phyloP scores from a whole-genome alignment of 2,329 filamentous ascomycete species.

The Microcera coccophila region DNA sequence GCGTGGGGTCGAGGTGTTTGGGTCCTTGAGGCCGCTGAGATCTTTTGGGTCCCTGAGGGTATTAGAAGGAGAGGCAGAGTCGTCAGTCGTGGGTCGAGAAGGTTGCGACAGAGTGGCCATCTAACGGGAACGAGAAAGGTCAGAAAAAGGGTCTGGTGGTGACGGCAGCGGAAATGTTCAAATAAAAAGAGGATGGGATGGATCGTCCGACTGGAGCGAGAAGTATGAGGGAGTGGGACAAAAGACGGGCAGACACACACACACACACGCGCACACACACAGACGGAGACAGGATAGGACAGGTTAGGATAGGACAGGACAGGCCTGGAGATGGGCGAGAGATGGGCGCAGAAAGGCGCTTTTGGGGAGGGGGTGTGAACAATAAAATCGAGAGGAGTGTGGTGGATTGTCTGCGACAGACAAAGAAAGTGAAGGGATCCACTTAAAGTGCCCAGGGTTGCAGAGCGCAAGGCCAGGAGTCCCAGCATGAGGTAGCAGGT shows the following conservation, averaged over 20 bases:
- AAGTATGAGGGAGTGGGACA: slow-evolving; percentile 17
- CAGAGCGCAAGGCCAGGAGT: too few species aligned
- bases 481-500: slow-evolving; percentile 6
- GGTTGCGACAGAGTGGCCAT: slow-evolving; percentile 43
- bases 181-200: slow-evolving; percentile 30
- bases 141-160: slow-evolving; percentile 27
- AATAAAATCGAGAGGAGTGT: neutral
- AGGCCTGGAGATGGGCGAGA: slow-evolving; percentile 2
- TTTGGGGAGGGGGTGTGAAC: slow-evolving; percentile 1
- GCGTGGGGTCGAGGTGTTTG: slow-evolving; percentile 23
- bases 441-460: too few species aligned
- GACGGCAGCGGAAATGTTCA: slow-evolving; percentile 33
- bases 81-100: slow-evolving; percentile 30
- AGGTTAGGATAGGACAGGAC: neutral
- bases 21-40: slow-evolving; percentile 15
- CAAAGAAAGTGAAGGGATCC: too few species aligned
- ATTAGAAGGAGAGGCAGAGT: slow-evolving; percentile 21
- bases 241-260: too few species aligned
- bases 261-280: too few species aligned
- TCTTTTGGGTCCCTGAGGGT: neutral
- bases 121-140: slow-evolving; percentile 37
- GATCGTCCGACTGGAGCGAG: slow-evolving; percentile 18
- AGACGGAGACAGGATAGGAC: too few species aligned
- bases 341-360: slow-evolving; percentile 12
- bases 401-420: neutral